Conservation (phyloP, 768 basidiomycete genomes). For the Trametes cubensis region DNA sequence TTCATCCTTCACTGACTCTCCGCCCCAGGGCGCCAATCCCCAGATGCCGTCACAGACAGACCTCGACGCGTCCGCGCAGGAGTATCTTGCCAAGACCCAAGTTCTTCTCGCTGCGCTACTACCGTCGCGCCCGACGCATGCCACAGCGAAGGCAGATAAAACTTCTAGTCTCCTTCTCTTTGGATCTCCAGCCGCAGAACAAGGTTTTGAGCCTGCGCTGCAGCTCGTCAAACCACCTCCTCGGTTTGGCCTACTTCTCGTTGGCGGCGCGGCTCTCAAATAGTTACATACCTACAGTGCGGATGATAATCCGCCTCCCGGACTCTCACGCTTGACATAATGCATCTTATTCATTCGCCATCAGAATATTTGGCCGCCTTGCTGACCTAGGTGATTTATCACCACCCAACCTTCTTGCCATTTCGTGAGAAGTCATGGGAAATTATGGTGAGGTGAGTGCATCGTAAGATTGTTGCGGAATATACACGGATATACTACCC, state of each 20-base stretch:
- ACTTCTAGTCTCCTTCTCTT: constrained; percentile 48
- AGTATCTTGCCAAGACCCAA: constrained; percentile 59
- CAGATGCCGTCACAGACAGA: constrained; percentile 3
- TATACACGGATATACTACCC: too few relatives aligned
- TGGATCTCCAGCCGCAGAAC: constrained; percentile 55
- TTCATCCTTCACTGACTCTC: neutral
- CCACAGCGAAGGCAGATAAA: constrained; percentile 30
- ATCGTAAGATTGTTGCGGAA: too few relatives aligned
- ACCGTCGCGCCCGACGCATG: constrained; percentile 36
- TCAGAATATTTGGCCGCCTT: neutral
- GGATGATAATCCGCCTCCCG: neutral
- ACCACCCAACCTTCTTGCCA: neutral
- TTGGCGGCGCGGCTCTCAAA: constrained; percentile 47
- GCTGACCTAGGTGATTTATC: neutral
- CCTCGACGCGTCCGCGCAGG: constrained; percentile 28
- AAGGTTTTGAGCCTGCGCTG: constrained; percentile 59
- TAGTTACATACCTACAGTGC: constrained; percentile 17
- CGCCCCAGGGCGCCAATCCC: neutral
- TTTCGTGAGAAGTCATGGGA: too few relatives aligned
- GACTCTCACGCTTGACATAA: constrained; percentile 2
- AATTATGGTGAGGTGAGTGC: too few relatives aligned
- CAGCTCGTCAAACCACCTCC: constrained; percentile 71
- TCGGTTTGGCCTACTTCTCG: constrained; percentile 73
- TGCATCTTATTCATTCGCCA: neutral
- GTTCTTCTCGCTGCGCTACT: constrained; percentile 63